Conservation (phyloP, 495 filamentous ascomycete genomes). For the Clavariopsis aquatica region DNA sequence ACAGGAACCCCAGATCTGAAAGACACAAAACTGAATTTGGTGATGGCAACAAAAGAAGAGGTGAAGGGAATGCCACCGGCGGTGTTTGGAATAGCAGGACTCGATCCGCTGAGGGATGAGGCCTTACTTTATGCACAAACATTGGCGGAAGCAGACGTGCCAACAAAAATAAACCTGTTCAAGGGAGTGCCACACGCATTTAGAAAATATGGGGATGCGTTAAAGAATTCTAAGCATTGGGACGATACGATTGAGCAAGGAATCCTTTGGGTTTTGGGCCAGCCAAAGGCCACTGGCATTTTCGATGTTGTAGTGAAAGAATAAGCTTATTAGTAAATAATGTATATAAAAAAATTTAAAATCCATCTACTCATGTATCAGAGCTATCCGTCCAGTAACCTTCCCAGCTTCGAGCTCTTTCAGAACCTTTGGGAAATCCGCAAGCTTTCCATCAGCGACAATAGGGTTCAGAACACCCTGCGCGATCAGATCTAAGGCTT, state of each 20-base stretch:
- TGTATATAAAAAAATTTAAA: neutral
- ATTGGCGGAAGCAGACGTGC: slow-evolving; percentile 18
- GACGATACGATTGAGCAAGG: slow-evolving; percentile 10
- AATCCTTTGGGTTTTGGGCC: slow-evolving; percentile 11
- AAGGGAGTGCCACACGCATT: slow-evolving; percentile 26
- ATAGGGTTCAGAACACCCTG: neutral
- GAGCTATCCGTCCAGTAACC: slow-evolving; percentile 2
- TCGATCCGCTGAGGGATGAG: slow-evolving; percentile 30
- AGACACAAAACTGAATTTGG: slow-evolving; percentile 15
- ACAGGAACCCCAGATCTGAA: neutral
- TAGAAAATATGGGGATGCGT: slow-evolving; percentile 12
- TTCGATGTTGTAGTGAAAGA: slow-evolving; percentile 15
- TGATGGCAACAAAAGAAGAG: slow-evolving; percentile 4
- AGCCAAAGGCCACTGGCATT: slow-evolving; percentile 13
- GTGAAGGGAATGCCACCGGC: slow-evolving; percentile 17
- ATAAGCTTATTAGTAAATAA: no score
- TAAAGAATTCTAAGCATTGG: slow-evolving; percentile 12
- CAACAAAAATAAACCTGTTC: slow-evolving; percentile 13
- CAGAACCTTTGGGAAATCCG: slow-evolving; percentile 2
- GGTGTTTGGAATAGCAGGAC: slow-evolving; percentile 21
- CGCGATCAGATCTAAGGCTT: neutral
- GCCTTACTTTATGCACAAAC: slow-evolving; percentile 20
- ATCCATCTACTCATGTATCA: neutral
- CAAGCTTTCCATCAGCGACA: slow-evolving; percentile 1
- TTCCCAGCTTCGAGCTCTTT: slow-evolving; percentile 1